Conservation (phyloP, 2,329 filamentous ascomycete genomes). For the Cladosporium oxysporum region DNA sequence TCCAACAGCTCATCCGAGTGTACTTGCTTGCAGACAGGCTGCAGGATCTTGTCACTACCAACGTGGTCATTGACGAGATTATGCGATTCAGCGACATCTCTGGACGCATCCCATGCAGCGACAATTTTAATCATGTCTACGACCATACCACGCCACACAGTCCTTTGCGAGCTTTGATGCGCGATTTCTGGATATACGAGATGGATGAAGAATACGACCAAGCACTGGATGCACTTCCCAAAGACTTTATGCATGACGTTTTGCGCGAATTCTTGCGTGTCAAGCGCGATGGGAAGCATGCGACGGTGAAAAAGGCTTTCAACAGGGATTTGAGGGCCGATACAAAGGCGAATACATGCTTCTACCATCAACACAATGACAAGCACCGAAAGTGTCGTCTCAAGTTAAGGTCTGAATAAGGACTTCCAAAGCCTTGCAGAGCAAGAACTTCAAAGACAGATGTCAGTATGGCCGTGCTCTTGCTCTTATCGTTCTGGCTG, state of each 20-base stretch:
- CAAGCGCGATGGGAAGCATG: no score
- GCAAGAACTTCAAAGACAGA: no score
- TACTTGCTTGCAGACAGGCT: neutral
- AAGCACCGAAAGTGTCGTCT: neutral
- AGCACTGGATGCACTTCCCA: no score
- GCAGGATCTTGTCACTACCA: neutral
- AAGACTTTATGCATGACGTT: neutral
- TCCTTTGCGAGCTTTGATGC: neutral
- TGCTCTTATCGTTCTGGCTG: no score
- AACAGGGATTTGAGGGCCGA: neutral
- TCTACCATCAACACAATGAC: neutral
- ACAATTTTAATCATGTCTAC: no score
- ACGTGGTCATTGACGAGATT: neutral
- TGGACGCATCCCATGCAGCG: no score
- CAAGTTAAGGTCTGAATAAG: no score
- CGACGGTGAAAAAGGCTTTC: neutral
- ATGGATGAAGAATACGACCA: neutral
- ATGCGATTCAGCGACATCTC: no score
- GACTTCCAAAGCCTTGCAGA: no score
- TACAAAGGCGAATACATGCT: neutral
- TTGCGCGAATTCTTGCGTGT: neutral
- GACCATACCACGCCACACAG: no score
- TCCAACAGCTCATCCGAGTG: neutral
- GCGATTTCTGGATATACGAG: neutral
- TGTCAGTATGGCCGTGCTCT: no score